Evolutionary conservation across 208 protist species (phyloP).

Genomic region (Porcisia hertigi): DNA sequence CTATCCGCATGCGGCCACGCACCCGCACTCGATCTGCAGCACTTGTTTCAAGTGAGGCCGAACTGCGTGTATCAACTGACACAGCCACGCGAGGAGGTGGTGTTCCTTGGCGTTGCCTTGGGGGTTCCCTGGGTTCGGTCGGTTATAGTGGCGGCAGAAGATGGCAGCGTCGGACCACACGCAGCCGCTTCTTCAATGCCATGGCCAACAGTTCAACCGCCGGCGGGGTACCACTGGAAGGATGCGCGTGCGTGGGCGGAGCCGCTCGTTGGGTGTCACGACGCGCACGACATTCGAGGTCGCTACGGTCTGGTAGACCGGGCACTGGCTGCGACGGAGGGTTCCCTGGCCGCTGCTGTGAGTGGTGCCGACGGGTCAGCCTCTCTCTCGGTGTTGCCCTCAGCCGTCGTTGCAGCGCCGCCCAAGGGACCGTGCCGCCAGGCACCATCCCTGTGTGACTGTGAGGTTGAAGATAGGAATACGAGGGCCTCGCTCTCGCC

Average conservation of each 20-base stretch:
- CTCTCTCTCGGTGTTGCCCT: neutral
- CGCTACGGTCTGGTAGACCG: conserved; percentile 19
- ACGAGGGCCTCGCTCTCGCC: neutral
- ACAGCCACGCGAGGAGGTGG: conserved; percentile 18
- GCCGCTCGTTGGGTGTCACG: conserved; percentile 37
- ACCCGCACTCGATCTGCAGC: conserved; percentile 8
- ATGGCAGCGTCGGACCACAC: neutral
- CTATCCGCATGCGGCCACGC: neutral
- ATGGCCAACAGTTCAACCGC: neutral
- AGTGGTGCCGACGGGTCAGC: neutral
- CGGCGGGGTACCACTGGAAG: conserved; percentile 27
- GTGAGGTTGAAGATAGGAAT: neutral
- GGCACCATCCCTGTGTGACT: neutral
- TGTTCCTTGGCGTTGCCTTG: conserved; percentile 55
- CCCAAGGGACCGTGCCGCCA: neutral
- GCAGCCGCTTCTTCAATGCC: neutral
- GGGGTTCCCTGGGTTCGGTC: conserved; percentile 53
- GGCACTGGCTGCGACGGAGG: neutral
- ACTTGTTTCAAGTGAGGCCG: conserved; percentile 18
- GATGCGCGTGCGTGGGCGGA: conserved; percentile 7
- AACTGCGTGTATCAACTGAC: conserved; percentile 14
- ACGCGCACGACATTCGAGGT: conserved; percentile 18
- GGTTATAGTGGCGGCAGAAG: neutral
- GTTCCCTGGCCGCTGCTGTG: neutral
- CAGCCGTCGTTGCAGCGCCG: neutral